Percentiles rank a stretch among this genome's conserved stretches.
phyloP scores from a whole-genome alignment of 805 yeast genomes.

The Torulaspora indica region DNA sequence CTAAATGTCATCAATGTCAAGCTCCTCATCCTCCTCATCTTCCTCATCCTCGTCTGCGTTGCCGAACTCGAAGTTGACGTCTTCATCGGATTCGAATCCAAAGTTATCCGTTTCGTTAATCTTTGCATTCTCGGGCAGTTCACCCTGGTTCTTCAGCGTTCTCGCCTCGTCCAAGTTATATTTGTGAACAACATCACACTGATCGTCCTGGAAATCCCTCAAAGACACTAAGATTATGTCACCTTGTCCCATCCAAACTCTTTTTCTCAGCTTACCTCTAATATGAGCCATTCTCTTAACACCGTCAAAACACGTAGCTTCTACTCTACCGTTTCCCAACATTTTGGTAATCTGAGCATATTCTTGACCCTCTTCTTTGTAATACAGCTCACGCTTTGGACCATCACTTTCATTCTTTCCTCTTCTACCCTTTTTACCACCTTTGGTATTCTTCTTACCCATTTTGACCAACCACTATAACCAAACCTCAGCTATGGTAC shows the following conservation, averaged over 20 bases:
- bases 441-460: constrained; percentile 45
- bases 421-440: constrained; percentile 92
- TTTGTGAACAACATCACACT: constrained; percentile 96
- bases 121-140: constrained; percentile 93
- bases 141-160: constrained; percentile 91
- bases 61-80: constrained; percentile 97
- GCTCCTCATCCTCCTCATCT: constrained; percentile 54
- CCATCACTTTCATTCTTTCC: constrained; percentile 92
- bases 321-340: constrained; percentile 97
- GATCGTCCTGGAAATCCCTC: constrained; percentile 98
- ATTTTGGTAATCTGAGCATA: constrained; percentile 97
- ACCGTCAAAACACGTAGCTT: constrained; percentile 93
- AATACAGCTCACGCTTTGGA: constrained; percentile 89
- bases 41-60: constrained; percentile 79
- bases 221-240: constrained; percentile 92
- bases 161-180: constrained; percentile 98
- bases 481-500: not conserved
- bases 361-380: constrained; percentile 95
- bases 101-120: constrained; percentile 97
- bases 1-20: constrained; percentile 94
- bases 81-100: constrained; percentile 95
- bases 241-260: constrained; percentile 99
- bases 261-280: constrained; percentile 98
- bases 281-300: constrained; percentile 92
- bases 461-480: constrained; percentile 12